Base-by-base conservation (phyloP, 73 alveolate species). In the Paramecium octaurelia region DNA sequence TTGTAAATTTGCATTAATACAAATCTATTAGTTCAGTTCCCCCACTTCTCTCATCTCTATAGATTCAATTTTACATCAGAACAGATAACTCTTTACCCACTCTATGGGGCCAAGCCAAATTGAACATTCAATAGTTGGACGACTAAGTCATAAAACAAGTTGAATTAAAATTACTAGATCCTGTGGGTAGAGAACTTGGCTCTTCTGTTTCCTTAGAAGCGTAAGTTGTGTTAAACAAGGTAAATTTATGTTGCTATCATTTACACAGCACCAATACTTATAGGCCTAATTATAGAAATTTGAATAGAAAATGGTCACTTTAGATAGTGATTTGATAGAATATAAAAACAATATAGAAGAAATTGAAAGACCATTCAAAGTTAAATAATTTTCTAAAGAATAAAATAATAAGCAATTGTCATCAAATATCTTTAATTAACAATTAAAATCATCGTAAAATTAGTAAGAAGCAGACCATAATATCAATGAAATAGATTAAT, bases 101-200 rank as follows among this genome's bases (percentile, higher is more conserved):
- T 10, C 8, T 80, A 21, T 42, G 46, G 43, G 91, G 91, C 29
- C 24, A 80, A 80, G 35, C 91, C 21, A 21, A 42, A 42, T 48
- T 80, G 18, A 21, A 42, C 8, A 31, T 80, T 14, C 27, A 40
- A 80, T 23, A 42, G 21, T 24, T 80, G 20, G 91, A 80, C 21
- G 91, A 80, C 21, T n/a, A 20, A 44, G 75, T 21, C 0, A 43
- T 80, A 14, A 80, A 80, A 46, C 6, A 80, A 48, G 50, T 80
- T 20, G 24, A 6, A 2, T 43, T 80, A 10, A 14, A 59, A 20
- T 35, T 80, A 44, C n/a, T 18, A 48, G 91, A 80, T 44, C 76
- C 91, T 12, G 91, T 80, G 7, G 91, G 91, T 23, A 80, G 91
- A 80, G 91, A 44, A 80, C 46, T 80, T 40, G 70, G 34, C 0